Conservation (phyloP, 352 stramenopile genomes). For the Phytophthora sp. region DNA sequence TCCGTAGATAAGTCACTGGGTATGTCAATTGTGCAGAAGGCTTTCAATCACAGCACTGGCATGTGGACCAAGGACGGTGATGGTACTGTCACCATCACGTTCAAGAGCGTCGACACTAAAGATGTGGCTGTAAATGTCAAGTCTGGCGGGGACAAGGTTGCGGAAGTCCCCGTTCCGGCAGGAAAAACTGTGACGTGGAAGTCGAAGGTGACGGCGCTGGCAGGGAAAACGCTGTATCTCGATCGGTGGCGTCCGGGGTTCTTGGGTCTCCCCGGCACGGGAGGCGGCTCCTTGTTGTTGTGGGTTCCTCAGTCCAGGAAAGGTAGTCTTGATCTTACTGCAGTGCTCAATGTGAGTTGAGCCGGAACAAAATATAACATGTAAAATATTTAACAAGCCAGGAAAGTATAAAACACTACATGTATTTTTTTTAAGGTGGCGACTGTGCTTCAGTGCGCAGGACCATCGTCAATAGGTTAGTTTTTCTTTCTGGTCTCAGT, state of each 20-base stretch:
- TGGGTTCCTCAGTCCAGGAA: conserved; percentile 33
- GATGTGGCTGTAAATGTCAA: conserved; percentile 44
- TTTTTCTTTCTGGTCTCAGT: too few species aligned
- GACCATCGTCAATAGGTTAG: background rate
- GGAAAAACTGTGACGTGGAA: conserved; percentile 34
- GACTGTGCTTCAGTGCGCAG: too few species aligned
- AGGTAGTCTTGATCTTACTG: conserved; percentile 25
- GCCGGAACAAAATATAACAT: background rate
- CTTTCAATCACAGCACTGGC: conserved; percentile 40
- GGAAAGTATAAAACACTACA: background rate
- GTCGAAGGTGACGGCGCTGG: conserved; percentile 29
- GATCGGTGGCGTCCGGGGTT: conserved; percentile 44
- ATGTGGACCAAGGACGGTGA: conserved; percentile 30
- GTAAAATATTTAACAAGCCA: background rate
- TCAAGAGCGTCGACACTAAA: conserved; percentile 32
- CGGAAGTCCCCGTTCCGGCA: conserved; percentile 28
- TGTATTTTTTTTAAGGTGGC: background rate
- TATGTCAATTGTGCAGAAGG: conserved; percentile 39
- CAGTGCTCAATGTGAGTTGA: conserved; percentile 29
- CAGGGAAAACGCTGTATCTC: conserved; percentile 45
- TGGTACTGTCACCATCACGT: conserved; percentile 32
- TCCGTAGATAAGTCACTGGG: conserved; percentile 37
- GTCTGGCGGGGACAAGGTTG: conserved; percentile 36
- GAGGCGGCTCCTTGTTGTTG: conserved; percentile 37
- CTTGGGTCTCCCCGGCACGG: conserved; percentile 34